phyloP scores from a whole-genome alignment of 2,329 filamentous ascomycete species.

The Hypomyces perniciosus region DNA sequence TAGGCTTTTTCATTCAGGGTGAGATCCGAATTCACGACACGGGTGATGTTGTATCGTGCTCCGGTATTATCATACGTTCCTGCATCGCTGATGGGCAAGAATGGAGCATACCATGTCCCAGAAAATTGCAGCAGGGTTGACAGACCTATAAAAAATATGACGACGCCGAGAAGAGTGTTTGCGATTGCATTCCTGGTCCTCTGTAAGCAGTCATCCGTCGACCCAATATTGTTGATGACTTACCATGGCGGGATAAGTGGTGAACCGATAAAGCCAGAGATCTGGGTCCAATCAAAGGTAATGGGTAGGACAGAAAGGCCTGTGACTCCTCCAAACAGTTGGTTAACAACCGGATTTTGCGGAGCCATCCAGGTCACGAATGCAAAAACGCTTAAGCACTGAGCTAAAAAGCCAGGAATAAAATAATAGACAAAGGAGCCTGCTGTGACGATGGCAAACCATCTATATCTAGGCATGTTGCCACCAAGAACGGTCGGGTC shows the following conservation, averaged over 20 bases:
- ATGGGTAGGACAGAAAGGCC: constrained; percentile 64
- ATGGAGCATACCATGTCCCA: constrained; percentile 58
- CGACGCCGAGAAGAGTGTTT: constrained; percentile 63
- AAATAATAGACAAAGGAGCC: constrained; percentile 61
- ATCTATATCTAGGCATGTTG: constrained; percentile 57
- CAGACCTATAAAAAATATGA: constrained; percentile 58
- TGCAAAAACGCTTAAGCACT: constrained; percentile 64
- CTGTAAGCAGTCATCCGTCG: background rate
- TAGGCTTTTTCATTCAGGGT: constrained; percentile 60
- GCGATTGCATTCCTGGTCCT: constrained; percentile 58
- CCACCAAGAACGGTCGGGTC: constrained; percentile 55
- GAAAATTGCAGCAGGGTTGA: constrained; percentile 58
- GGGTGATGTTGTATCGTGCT: constrained; percentile 54
- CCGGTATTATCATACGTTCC: constrained; percentile 68
- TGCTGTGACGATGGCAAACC: constrained; percentile 54
- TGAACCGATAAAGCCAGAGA: constrained; percentile 61
- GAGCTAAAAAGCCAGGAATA: constrained; percentile 62
- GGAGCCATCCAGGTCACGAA: constrained; percentile 68
- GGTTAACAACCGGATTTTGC: constrained; percentile 61
- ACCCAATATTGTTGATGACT: constrained; percentile 15
- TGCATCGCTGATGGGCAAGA: constrained; percentile 64
- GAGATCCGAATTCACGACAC: constrained; percentile 55
- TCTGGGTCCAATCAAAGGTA: constrained; percentile 72
- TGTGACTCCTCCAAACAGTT: constrained; percentile 64
- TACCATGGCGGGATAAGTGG: constrained; percentile 65